Evolutionary conservation across 1,284 basidiomycete genomes (phyloP).

Genomic region (Sutorius eximius): DNA sequence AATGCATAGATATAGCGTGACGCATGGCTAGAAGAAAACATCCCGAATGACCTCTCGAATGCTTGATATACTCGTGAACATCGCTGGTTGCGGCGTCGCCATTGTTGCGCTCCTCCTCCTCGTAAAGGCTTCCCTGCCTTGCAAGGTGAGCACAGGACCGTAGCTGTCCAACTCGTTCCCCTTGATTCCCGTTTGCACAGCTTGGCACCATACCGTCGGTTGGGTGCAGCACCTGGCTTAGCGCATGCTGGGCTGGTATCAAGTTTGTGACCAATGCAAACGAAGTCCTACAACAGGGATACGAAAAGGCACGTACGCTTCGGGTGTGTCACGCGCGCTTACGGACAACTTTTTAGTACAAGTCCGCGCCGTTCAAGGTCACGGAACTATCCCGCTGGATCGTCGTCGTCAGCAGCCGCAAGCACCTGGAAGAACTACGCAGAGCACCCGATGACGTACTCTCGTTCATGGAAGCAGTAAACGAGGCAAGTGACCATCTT

Average conservation of each 20-base stretch:
- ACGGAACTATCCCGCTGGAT: no score
- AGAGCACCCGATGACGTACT: no score
- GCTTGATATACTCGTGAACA: background rate
- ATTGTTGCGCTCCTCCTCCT: background rate
- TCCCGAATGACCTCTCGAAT: background rate
- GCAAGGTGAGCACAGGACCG: background rate
- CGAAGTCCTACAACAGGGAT: conserved; percentile 22
- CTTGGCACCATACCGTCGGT: background rate
- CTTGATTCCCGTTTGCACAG: background rate
- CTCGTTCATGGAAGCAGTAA: no score
- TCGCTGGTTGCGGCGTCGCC: background rate
- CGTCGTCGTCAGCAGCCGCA: no score
- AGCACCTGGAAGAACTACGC: no score
- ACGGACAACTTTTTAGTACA: no score
- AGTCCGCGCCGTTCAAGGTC: no score
- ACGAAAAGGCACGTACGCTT: conserved; percentile 11
- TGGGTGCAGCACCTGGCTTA: conserved; percentile 11
- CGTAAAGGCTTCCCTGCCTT: background rate
- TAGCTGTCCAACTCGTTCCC: background rate
- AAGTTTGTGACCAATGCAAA: conserved; percentile 7
- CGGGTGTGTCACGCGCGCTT: no score
- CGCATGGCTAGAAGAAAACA: background rate
- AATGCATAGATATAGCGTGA: no score
- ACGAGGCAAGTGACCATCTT: no score
- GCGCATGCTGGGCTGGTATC: conserved; percentile 19